Evolutionary conservation across 768 basidiomycete genomes (phyloP).

Genomic region (Chalciporus sphaerocephalus): DNA sequence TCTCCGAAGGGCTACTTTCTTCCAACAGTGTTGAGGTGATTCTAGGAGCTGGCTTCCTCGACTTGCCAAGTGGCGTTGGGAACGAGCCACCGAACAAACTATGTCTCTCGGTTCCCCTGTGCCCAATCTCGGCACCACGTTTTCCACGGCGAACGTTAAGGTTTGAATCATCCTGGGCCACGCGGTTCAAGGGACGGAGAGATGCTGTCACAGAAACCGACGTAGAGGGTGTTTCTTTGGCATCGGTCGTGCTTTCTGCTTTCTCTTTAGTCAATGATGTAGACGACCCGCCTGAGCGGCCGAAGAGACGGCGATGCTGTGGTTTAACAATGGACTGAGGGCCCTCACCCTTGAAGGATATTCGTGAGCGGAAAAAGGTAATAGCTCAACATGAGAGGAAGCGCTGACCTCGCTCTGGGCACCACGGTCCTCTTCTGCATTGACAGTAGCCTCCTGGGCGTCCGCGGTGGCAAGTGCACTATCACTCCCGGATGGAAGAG

Average conservation of each 20-base stretch:
- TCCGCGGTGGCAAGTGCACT: conserved; percentile 42
- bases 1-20: conserved; percentile 37
- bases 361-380: background rate
- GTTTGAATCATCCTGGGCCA: conserved; percentile 23
- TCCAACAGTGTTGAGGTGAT: conserved; percentile 43
- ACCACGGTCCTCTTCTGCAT: conserved; percentile 47
- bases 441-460: conserved; percentile 30
- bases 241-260: conserved; percentile 24
- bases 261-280: conserved; percentile 32
- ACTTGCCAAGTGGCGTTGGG: conserved; percentile 55
- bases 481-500: conserved; percentile 61
- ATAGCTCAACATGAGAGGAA: background rate
- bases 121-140: conserved; percentile 46
- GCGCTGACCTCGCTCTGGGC: conserved; percentile 64
- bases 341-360: conserved; percentile 45
- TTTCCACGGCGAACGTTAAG: conserved; percentile 38
- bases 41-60: conserved; percentile 78
- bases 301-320: conserved; percentile 55
- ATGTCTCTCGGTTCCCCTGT: conserved; percentile 52
- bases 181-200: conserved; percentile 18
- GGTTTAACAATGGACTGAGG: conserved; percentile 31
- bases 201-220: conserved; percentile 17
- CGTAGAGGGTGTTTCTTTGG: conserved; percentile 23
- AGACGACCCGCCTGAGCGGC: conserved; percentile 45
- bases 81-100: conserved; percentile 80